These are phyloP conservation scores for Populus euphratica DNA, from an alignment of 345 rosid species.

Conservation along the genomic window DNA sequence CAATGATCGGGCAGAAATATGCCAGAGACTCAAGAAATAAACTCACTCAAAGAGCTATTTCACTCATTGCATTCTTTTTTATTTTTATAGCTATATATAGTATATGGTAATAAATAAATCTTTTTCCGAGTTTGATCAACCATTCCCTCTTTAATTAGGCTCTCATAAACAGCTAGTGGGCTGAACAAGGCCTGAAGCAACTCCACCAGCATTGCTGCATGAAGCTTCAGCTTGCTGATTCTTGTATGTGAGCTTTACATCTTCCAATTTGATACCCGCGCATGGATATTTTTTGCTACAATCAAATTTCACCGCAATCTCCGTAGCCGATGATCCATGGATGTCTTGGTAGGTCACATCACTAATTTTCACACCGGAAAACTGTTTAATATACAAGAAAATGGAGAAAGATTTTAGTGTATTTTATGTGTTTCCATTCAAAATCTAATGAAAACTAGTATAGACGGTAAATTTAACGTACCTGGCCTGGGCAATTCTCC, in stretches of 20 bases:
- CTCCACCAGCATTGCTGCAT: constrained; percentile 58
- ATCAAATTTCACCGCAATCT: constrained; percentile 59
- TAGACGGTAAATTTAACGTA: background rate
- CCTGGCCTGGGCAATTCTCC: constrained; percentile 43
- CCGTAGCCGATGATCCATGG: constrained; percentile 60
- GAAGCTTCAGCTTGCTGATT: constrained; percentile 46
- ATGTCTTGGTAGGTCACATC: constrained; percentile 51
- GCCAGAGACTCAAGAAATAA: background rate
- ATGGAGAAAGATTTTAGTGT: background rate
- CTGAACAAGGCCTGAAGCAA: constrained; percentile 32
- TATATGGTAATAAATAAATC: background rate
- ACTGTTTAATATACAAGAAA: constrained; percentile 21
- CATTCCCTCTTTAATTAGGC: background rate
- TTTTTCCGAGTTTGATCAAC: background rate
- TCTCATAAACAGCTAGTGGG: background rate
- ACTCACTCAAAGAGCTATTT: background rate
- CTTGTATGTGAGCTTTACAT: constrained; percentile 47
- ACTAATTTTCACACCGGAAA: constrained; percentile 54
- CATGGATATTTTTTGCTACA: constrained; percentile 56
- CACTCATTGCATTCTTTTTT: background rate
- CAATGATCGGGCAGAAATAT: background rate
- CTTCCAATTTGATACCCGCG: constrained; percentile 41
- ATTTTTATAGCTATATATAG: no score
- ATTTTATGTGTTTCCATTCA: background rate
- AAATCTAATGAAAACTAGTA: constrained; percentile 25